A percentile compares a stretch with the other conserved stretches of the same genome.
These are phyloP conservation scores for Tuber brumale DNA, from an alignment of 495 filamentous ascomycete species.

Conservation along the genomic window DNA sequence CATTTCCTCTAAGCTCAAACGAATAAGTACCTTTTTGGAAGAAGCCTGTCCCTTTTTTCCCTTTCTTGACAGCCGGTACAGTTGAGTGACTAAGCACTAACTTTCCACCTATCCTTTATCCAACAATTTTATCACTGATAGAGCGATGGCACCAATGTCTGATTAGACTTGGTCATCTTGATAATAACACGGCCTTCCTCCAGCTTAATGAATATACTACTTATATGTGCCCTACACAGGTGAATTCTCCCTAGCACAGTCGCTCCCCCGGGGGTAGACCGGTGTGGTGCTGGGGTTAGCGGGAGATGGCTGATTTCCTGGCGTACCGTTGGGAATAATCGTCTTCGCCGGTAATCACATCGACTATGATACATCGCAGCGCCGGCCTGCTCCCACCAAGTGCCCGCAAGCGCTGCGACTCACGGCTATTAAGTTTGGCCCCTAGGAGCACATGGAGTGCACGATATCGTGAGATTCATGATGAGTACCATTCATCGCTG, in stretches of 20 bases:
- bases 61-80: too few species aligned
- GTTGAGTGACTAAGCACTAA: too few species aligned
- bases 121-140: too few species aligned
- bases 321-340: background rate
- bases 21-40: too few species aligned
- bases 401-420: background rate
- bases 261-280: background rate
- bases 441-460: too few species aligned
- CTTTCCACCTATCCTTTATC: too few species aligned
- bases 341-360: background rate
- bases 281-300: background rate
- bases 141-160: background rate
- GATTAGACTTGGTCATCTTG: background rate
- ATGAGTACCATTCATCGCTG: too few species aligned
- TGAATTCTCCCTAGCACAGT: background rate
- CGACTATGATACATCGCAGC: background rate
- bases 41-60: too few species aligned
- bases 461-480: too few species aligned
- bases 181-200: background rate
- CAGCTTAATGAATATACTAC: background rate
- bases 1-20: too few species aligned
- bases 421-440: too few species aligned
- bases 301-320: background rate
- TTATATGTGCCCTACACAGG: background rate
- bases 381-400: background rate